Percentiles rank a stretch among this genome's conserved stretches.
Conservation (phyloP, 208 protist genomes). For the Crithidia bombi region DNA sequence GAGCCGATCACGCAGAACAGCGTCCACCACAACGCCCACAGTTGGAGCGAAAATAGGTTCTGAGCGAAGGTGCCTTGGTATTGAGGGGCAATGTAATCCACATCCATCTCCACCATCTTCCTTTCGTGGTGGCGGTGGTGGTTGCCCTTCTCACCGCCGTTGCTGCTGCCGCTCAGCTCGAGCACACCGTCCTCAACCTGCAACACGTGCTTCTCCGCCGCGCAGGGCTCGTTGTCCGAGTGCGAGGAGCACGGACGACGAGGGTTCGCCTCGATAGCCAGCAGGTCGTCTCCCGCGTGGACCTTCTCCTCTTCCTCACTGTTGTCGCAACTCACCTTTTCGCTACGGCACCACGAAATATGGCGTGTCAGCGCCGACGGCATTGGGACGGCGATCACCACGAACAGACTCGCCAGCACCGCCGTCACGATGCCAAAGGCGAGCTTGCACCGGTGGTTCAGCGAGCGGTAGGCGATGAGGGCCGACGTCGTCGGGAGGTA, state of each 20-base stretch:
- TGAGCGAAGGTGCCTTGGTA: slow-evolving; percentile 64
- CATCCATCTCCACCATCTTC: slow-evolving; percentile 38
- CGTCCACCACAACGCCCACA: slow-evolving; percentile 68
- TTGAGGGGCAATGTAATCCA: slow-evolving; percentile 71
- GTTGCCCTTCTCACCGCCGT: background rate
- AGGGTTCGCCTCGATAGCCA: background rate
- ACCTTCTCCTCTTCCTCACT: slow-evolving; percentile 1
- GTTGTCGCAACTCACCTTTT: slow-evolving; percentile 5
- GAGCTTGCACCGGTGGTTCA: background rate
- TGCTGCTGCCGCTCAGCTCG: background rate
- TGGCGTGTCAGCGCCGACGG: background rate
- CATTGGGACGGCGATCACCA: slow-evolving; percentile 24
- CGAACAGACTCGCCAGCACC: slow-evolving; percentile 13
- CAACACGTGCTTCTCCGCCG: background rate
- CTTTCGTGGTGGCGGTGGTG: too few relatives aligned
- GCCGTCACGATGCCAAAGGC: slow-evolving; percentile 45
- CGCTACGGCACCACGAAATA: slow-evolving; percentile 24
- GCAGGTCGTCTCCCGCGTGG: background rate
- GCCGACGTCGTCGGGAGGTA: slow-evolving; percentile 53
- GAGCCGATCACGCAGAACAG: slow-evolving; percentile 56
- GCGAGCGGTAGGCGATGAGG: slow-evolving; percentile 37
- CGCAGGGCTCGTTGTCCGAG: background rate
- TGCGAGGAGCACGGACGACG: background rate
- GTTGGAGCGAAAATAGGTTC: slow-evolving; percentile 38
- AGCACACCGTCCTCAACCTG: background rate